A percentile compares a stretch with the other conserved stretches of the same genome.
Evolutionary conservation across 768 basidiomycete species (phyloP).

Genomic region (Boletus insuetus): DNA sequence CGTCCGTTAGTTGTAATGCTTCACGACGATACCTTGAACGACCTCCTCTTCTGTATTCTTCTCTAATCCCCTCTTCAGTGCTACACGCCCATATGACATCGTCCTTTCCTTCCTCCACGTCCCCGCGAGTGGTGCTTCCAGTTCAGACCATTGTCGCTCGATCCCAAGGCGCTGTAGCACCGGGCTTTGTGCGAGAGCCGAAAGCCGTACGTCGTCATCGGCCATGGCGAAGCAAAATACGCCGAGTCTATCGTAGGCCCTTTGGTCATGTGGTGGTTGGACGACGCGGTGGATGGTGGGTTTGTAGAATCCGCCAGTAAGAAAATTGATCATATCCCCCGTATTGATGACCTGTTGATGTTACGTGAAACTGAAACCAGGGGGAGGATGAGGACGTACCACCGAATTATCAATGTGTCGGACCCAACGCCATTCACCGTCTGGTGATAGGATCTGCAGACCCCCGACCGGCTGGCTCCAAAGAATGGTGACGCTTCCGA

Average conservation of each 20-base stretch:
- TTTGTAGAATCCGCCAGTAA: constrained; percentile 56
- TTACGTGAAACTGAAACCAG: background rate
- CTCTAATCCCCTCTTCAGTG: constrained; percentile 38
- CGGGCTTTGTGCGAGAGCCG: constrained; percentile 45
- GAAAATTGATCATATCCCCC: constrained; percentile 55
- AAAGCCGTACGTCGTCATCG: constrained; percentile 48
- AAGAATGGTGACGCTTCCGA: constrained; percentile 53
- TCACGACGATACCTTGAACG: constrained; percentile 51
- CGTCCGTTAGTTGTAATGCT: constrained; percentile 47
- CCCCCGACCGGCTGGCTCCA: constrained; percentile 61
- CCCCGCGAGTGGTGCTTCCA: constrained; percentile 46
- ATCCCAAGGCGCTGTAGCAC: constrained; percentile 46
- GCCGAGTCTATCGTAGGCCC: constrained; percentile 45
- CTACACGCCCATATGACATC: constrained; percentile 47
- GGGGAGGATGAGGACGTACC: constrained; percentile 27
- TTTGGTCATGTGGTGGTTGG: constrained; percentile 55
- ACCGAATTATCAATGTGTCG: constrained; percentile 56
- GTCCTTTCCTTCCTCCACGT: constrained; percentile 51
- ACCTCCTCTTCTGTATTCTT: constrained; percentile 52
- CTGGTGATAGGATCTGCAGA: constrained; percentile 51
- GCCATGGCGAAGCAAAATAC: constrained; percentile 55
- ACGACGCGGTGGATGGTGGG: constrained; percentile 62
- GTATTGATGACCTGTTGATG: constrained; percentile 51
- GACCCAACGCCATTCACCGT: constrained; percentile 57
- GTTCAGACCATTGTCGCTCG: constrained; percentile 34